These are phyloP conservation scores for Hyaloscypha hepaticicola DNA, from an alignment of 495 filamentous ascomycete genomes.

Conservation along the genomic window DNA sequence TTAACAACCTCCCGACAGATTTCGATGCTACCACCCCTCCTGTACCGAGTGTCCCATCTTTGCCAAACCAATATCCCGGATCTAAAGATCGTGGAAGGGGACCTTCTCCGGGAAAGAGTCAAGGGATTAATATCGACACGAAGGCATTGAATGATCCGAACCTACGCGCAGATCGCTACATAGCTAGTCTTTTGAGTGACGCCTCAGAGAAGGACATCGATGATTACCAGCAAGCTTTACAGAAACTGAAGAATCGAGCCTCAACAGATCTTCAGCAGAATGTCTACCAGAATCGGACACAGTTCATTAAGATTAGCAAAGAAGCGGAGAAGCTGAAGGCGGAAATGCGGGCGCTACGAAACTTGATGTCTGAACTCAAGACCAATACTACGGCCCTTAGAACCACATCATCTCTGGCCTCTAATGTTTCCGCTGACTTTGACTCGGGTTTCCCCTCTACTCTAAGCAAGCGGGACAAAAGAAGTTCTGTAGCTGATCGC, in stretches of 20 bases:
- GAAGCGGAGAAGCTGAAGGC: constrained; percentile 96
- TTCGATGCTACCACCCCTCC: constrained; percentile 66
- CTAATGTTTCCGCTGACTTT: constrained; percentile 29
- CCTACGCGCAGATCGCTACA: constrained; percentile 69
- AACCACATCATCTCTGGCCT: constrained; percentile 55
- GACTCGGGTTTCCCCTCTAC: constrained; percentile 45
- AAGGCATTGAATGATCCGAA: constrained; percentile 78
- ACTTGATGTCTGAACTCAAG: constrained; percentile 85
- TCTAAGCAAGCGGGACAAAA: constrained; percentile 64
- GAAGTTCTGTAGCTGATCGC: constrained; percentile 88
- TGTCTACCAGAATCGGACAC: constrained; percentile 95
- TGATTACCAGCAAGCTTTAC: constrained; percentile 72
- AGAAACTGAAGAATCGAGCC: constrained; percentile 77
- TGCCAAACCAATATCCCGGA: constrained; percentile 38
- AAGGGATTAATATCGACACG: constrained; percentile 57
- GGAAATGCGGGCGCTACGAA: constrained; percentile 88
- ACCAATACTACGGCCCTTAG: constrained; percentile 69
- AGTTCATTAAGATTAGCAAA: constrained; percentile 99
- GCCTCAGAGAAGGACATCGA: constrained; percentile 93
- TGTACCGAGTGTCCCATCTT: constrained; percentile 60
- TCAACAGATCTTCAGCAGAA: constrained; percentile 91
- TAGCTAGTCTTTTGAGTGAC: constrained; percentile 76
- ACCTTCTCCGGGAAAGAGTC: constrained; percentile 24
- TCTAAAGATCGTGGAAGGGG: constrained; percentile 25
- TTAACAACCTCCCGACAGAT: constrained; percentile 69